These are phyloP conservation scores for Jimgerdemannia flammicorona DNA, from an alignment of 192 early-diverging fungal genomes.

Conservation along the genomic window DNA sequence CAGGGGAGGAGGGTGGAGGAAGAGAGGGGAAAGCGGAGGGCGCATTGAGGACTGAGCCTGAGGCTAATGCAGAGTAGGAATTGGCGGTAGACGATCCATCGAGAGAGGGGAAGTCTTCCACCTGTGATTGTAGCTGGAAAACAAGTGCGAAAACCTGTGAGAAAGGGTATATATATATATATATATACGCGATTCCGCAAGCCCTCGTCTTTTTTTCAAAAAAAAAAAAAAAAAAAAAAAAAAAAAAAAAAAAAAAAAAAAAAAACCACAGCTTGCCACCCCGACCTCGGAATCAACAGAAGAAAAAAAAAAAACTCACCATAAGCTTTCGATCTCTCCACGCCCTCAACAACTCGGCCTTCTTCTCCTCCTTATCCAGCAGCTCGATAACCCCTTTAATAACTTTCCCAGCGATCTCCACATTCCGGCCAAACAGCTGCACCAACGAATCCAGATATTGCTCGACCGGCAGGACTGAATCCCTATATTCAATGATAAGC, in stretches of 20 bases:
- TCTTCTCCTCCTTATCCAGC: constrained; percentile 47
- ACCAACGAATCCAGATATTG: constrained; percentile 39
- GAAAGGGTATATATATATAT: constrained; percentile 2
- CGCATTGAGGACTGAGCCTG: background rate
- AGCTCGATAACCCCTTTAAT: constrained; percentile 46
- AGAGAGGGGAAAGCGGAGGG: constrained; percentile 11
- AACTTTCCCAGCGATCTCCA: constrained; percentile 41
- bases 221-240: too few species aligned
- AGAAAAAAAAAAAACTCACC: constrained; percentile 19
- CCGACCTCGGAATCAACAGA: background rate
- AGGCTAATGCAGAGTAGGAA: background rate
- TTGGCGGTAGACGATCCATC: constrained; percentile 13
- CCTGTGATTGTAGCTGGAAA: background rate
- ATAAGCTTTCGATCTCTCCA: constrained; percentile 66
- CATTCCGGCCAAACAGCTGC: constrained; percentile 29
- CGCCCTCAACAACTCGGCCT: constrained; percentile 53
- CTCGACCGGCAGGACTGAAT: constrained; percentile 31
- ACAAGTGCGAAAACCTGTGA: background rate
- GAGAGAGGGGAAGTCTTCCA: constrained; percentile 19
- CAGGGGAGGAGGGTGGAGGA: constrained; percentile 9
- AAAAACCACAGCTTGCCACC: background rate
- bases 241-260: too few species aligned
- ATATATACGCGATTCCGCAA: background rate
- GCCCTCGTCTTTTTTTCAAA: too few species aligned
- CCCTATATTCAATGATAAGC: constrained; percentile 44